A percentile compares a stretch with the other conserved stretches of the same genome.
Evolutionary conservation across 345 rosid genomes (phyloP).

Genomic region (Crucihimalaya himalaica): DNA sequence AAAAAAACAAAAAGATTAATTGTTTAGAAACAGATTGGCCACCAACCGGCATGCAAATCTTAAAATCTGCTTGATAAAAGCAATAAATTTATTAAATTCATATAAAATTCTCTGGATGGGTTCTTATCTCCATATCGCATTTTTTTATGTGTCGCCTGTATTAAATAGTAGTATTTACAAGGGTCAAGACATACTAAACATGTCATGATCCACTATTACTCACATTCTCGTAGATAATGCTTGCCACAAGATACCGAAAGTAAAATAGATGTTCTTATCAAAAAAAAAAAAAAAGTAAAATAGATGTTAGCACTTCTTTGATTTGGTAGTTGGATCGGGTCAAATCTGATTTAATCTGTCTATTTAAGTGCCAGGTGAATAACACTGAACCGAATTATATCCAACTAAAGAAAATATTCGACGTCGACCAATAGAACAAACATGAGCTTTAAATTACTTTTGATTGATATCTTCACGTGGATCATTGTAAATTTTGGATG

Average conservation of each 20-base stretch:
- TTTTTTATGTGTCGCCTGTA: neutral
- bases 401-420: neutral
- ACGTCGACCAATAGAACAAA: conserved; percentile 20
- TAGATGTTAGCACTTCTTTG: neutral
- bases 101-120: neutral
- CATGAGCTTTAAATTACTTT: neutral
- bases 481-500: conserved; percentile 9
- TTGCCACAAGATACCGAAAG: conserved; percentile 29
- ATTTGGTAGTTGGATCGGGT: conserved; percentile 29
- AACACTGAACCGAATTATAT: neutral
- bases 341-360: conserved; percentile 11
- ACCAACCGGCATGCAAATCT: conserved; percentile 38
- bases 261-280: neutral
- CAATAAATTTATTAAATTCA: neutral
- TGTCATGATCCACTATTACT: conserved; percentile 37
- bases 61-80: neutral
- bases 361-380: conserved; percentile 28
- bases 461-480: neutral
- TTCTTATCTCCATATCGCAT: conserved; percentile 2
- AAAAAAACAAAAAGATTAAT: no score
- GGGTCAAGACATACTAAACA: conserved; percentile 18
- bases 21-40: no score
- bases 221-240: conserved; percentile 32
- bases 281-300: no score
- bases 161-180: conserved; percentile 7